Conservation (phyloP, 2,329 filamentous ascomycete species). For the Calonectria honghensis region DNA sequence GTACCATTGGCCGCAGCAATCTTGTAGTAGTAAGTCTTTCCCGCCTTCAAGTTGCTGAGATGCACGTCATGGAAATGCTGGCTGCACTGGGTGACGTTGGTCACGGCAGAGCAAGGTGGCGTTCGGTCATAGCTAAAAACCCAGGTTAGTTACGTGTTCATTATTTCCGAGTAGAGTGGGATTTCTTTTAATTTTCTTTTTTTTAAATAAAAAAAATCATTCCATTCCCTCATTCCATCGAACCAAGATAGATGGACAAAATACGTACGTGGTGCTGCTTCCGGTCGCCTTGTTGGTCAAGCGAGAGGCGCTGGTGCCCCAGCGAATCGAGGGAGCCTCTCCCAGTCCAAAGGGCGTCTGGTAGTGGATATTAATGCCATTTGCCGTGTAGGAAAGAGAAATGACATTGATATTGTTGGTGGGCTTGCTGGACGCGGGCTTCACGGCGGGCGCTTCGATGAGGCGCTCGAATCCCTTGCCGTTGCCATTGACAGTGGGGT, state of each 20-base stretch:
- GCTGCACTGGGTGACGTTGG: slow-evolving; percentile 21
- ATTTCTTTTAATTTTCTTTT: background rate
- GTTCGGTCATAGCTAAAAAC: slow-evolving; percentile 3
- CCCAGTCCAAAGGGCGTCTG: slow-evolving; percentile 11
- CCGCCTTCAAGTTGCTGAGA: slow-evolving; percentile 5
- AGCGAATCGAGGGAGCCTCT: background rate
- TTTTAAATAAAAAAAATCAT: too few species aligned
- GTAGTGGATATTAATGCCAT: slow-evolving; percentile 19
- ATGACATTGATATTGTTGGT: slow-evolving; percentile 17
- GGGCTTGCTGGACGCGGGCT: slow-evolving; percentile 9
- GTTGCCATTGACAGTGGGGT: slow-evolving; percentile 10
- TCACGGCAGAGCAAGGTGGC: background rate
- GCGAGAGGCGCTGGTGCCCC: background rate
- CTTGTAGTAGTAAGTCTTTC: slow-evolving; percentile 19
- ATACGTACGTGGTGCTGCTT: slow-evolving; percentile 18
- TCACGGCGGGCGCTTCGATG: background rate
- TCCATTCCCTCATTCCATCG: background rate
- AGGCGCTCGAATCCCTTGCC: slow-evolving; percentile 19
- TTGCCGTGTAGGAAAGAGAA: slow-evolving; percentile 14
- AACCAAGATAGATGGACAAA: background rate
- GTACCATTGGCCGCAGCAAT: slow-evolving; percentile 5
- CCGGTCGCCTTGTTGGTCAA: slow-evolving; percentile 14
- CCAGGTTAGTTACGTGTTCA: background rate
- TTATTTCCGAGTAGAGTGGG: too few species aligned
- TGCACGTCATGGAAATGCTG: slow-evolving; percentile 14